A percentile compares a stretch with the other conserved stretches of the same genome.
Evolutionary conservation across 345 rosid genomes (phyloP).

Genomic region (Salix dunnii): DNA sequence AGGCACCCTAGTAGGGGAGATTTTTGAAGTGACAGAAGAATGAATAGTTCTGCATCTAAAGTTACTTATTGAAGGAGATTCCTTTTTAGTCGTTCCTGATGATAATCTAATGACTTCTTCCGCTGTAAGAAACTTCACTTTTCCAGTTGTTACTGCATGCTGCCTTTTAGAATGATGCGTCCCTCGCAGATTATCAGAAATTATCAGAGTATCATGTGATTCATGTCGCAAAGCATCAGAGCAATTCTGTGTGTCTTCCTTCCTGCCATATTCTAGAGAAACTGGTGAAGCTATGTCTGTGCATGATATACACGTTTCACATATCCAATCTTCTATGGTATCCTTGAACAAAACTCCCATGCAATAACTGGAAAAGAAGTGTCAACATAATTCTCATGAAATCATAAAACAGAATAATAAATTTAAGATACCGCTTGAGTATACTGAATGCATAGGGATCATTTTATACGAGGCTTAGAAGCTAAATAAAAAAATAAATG

Average conservation of each 20-base stretch:
- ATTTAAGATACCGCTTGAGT: background rate
- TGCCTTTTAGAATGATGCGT: constrained; percentile 29
- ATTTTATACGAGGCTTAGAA: background rate
- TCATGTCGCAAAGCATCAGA: constrained; percentile 1
- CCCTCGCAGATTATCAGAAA: constrained; percentile 14
- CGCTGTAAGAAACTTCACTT: constrained; percentile 38
- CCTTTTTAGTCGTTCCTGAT: constrained; percentile 16
- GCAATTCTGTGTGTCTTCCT: constrained; percentile 8
- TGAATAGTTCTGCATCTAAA: constrained; percentile 3
- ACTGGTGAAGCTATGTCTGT: constrained; percentile 16
- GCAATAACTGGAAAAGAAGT: constrained; percentile 44
- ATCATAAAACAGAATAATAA: constrained; percentile 11
- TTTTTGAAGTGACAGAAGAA: constrained; percentile 1
- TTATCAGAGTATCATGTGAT: constrained; percentile 1
- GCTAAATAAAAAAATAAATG: background rate
- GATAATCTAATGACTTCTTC: constrained; percentile 44
- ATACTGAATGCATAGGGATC: too few species aligned
- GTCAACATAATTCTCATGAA: background rate
- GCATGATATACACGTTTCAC: constrained; percentile 34
- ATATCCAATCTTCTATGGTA: constrained; percentile 29
- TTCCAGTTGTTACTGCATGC: constrained; percentile 32
- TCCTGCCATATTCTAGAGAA: background rate
- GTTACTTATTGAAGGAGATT: background rate
- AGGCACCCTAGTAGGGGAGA: background rate
- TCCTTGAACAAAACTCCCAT: constrained; percentile 10